Conservation (phyloP, 371 early-diverging fungal genomes). For the Mortierella sp. region DNA sequence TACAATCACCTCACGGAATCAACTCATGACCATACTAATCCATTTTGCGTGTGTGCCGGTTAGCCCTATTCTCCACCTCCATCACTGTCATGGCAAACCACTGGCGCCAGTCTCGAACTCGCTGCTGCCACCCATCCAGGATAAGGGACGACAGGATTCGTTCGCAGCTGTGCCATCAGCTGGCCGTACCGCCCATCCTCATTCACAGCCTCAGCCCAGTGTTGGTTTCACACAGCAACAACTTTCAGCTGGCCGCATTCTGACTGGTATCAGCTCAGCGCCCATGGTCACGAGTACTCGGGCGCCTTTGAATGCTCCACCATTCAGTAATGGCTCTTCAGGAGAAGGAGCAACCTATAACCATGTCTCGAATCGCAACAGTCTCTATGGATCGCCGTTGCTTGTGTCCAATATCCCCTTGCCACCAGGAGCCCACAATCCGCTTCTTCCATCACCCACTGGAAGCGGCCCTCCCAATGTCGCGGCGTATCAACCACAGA, state of each 20-base stretch:
- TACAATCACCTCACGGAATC: background rate
- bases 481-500: conserved; percentile 26
- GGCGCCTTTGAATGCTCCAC: background rate
- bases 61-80: conserved; percentile 42
- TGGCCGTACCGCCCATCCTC: background rate
- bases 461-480: background rate
- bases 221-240: background rate
- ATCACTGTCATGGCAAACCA: conserved; percentile 38
- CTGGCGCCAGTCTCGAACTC: conserved; percentile 16
- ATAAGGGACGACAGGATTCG: background rate
- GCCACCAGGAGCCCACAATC: conserved; percentile 43
- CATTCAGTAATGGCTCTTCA: conserved; percentile 11
- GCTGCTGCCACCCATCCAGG: conserved; percentile 15
- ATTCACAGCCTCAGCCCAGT: conserved; percentile 12
- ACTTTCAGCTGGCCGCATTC: conserved; percentile 9
- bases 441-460: conserved; percentile 25
- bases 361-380: conserved; percentile 17
- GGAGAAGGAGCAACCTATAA: background rate
- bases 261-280: conserved; percentile 24
- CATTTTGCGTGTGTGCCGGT: background rate
- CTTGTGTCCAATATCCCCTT: conserved; percentile 32
- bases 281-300: conserved; percentile 8
- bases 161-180: background rate
- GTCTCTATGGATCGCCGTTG: conserved; percentile 37
- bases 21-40: no score